Base-by-base conservation (phyloP, 2,329 filamentous ascomycete species). In the Thermothelomyces thermophilus region DNA sequence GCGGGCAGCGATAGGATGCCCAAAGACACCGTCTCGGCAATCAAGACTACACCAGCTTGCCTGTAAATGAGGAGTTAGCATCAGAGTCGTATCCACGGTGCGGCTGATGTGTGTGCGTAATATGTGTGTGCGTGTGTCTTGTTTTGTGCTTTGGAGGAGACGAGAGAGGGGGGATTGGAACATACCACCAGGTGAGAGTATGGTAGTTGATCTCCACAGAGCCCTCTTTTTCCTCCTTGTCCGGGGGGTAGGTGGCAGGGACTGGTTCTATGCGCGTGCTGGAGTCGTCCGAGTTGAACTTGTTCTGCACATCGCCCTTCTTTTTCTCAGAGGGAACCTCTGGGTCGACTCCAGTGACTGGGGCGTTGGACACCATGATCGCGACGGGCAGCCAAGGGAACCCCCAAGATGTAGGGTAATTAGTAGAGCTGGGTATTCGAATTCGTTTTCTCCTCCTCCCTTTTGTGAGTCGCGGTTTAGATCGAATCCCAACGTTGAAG, bases 1-100 rank as follows among this genome's bases (percentile, higher is more conserved):
- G 82, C 86, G 0, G 86, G 86, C 54, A 89, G 86, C 0, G 83
- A 87, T 70, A 89, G 85, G 63, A 73, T 72, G 0, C 71, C 71
- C n/a, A 73, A 67, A 0, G 68, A 72, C 49, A 73, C 69, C 1
- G 70, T 72, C 49, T 73, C 70, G 13, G 70, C 70, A 44, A 73
- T 68, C 50, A 73, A 57, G 37, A 73, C 64, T 20, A 72, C 66
- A 2, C 68, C 68, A 30, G 70, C 72, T 64, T 73, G 70, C 70
- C 70, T 55, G 34, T 41, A 28, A 47, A 33, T 19, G 30, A n/a
- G 16, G n/a, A 30, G 46, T 55, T 30, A 53, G 46, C 20, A 42
- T 24, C 14, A 2, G n/a, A n/a, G n/a, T n/a, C n/a, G n/a, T n/a
- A n/a, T n/a, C n/a, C n/a, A n/a, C n/a, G n/a, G n/a, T n/a, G n/a